A percentile compares a stretch with the other conserved stretches of the same genome.
Conservation (phyloP, 2,329 filamentous ascomycete species). For the Diaporthe capsici region DNA sequence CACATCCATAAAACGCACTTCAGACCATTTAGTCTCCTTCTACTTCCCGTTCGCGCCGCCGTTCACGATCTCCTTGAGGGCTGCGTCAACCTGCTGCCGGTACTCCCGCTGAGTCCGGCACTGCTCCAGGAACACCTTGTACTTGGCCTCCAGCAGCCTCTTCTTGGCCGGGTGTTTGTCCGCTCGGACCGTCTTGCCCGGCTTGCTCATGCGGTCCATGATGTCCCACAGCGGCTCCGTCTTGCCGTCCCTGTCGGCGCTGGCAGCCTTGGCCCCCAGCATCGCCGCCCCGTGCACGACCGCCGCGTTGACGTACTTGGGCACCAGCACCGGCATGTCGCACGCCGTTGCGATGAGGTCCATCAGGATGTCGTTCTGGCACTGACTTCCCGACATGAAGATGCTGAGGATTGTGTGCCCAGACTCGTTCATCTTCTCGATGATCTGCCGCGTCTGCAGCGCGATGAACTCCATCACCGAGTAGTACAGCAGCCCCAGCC, state of each 20-base stretch:
- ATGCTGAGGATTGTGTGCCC: conserved; percentile 92
- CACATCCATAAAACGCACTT: background rate
- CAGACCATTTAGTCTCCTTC: background rate
- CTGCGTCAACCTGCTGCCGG: conserved; percentile 81
- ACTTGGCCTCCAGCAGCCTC: conserved; percentile 87
- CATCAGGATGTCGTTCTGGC: conserved; percentile 95
- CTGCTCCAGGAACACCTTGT: conserved; percentile 95
- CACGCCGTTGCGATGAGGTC: conserved; percentile 91
- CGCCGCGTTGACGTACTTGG: conserved; percentile 92
- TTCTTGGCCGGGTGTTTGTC: conserved; percentile 80
- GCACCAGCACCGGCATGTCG: conserved; percentile 92
- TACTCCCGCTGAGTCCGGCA: conserved; percentile 88
- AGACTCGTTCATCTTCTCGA: conserved; percentile 91
- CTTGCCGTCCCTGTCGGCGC: conserved; percentile 80
- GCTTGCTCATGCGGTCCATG: conserved; percentile 98
- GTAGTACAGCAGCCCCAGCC: conserved; percentile 93
- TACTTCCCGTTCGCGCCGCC: conserved; percentile 47
- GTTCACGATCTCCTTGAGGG: conserved; percentile 52
- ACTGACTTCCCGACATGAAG: conserved; percentile 99
- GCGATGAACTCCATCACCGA: conserved; percentile 98
- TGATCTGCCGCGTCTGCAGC: conserved; percentile 94
- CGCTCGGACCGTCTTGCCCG: conserved; percentile 86
- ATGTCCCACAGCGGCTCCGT: conserved; percentile 94
- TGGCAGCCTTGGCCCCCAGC: conserved; percentile 97
- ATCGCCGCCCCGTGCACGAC: conserved; percentile 99